phyloP scores from a whole-genome alignment of 495 filamentous ascomycete genomes.

The Chlorociboria aeruginascens region DNA sequence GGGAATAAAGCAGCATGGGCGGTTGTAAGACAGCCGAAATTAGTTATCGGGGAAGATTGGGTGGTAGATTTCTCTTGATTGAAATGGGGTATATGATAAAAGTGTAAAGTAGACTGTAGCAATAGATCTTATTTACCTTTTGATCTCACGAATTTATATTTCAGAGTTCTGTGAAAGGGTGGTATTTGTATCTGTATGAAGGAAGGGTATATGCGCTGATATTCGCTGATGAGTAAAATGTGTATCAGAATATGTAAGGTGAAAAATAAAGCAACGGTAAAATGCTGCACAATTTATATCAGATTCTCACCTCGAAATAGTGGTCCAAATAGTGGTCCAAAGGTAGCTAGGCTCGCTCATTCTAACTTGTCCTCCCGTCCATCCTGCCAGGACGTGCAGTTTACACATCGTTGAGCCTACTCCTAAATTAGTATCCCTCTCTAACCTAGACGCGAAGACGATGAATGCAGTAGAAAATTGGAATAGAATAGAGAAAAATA shows the following conservation, averaged over 20 bases:
- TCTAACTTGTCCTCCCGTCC: neutral
- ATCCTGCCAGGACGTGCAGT: neutral
- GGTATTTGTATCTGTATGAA: neutral
- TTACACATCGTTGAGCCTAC: neutral
- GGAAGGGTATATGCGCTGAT: too few species aligned
- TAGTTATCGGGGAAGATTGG: constrained; percentile 71
- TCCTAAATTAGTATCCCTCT: too few species aligned
- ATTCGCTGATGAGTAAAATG: too few species aligned
- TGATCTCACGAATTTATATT: neutral
- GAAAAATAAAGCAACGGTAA: too few species aligned
- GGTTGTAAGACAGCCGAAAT: constrained; percentile 66
- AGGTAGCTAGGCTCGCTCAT: too few species aligned
- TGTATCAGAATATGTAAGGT: too few species aligned
- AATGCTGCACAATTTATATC: too few species aligned
- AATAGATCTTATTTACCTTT: neutral
- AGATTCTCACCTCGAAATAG: too few species aligned
- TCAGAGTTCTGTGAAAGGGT: neutral
- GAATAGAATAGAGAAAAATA: neutral
- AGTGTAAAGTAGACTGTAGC: neutral
- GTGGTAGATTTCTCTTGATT: constrained; percentile 50
- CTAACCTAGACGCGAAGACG: too few species aligned
- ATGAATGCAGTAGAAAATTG: neutral
- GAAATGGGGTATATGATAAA: neutral
- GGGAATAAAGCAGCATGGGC: constrained; percentile 63
- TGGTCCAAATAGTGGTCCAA: too few species aligned